Percentiles rank a stretch among this genome's conserved stretches.
phyloP scores from a whole-genome alignment of 2,329 filamentous ascomycete genomes.

The Aspergillus thermomutatus region DNA sequence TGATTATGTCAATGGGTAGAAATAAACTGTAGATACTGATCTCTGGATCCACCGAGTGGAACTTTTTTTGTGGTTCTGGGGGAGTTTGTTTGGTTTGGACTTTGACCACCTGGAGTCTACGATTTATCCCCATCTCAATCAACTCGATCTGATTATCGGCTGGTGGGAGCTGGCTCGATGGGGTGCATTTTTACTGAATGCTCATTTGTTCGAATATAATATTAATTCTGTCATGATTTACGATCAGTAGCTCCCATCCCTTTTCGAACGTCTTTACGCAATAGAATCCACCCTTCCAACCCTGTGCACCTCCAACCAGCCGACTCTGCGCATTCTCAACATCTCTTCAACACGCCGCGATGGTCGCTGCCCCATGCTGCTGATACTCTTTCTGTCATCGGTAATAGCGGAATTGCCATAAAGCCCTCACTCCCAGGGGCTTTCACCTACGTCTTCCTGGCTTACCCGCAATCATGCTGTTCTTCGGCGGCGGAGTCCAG shows the following conservation, averaged over 20 bases:
- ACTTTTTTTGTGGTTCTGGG: not conserved
- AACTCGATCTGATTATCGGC: not conserved
- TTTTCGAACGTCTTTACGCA: not conserved
- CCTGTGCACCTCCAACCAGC: not conserved
- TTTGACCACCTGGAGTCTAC: not conserved
- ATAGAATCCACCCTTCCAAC: not conserved
- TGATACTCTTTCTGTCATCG: not conserved
- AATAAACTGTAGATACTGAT: not conserved
- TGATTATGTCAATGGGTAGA: not conserved
- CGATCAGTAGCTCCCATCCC: not conserved
- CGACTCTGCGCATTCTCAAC: not conserved
- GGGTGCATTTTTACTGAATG: not conserved
- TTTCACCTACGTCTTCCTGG: slow-evolving; percentile 50
- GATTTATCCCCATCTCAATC: not conserved
- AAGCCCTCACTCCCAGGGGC: not conserved
- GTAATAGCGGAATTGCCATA: not conserved
- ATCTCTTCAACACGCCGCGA: not conserved
- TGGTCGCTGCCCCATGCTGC: not conserved
- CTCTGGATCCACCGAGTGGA: not conserved
- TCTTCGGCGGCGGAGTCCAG: slow-evolving; percentile 31
- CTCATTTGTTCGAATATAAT: not conserved
- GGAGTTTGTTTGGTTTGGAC: not conserved
- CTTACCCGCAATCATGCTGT: slow-evolving; percentile 24
- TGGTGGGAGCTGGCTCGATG: not conserved
- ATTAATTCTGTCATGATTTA: not conserved